These are phyloP conservation scores for Voacanga thouarsii DNA, from an alignment of 257 asterid species.

Conservation along the genomic window DNA sequence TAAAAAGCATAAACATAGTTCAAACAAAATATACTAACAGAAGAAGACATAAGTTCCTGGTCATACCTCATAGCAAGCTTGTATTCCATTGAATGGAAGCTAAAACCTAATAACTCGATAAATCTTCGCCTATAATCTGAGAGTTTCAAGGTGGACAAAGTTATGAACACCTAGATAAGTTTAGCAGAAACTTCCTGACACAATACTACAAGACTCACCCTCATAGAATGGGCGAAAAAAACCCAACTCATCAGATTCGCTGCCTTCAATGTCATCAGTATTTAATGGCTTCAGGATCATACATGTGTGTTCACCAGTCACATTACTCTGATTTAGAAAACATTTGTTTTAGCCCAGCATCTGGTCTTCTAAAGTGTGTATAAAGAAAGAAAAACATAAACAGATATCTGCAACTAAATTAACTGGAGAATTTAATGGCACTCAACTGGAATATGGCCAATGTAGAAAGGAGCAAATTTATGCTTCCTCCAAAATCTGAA, in stretches of 20 bases:
- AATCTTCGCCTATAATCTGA: constrained; percentile 70
- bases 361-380: constrained; percentile 12
- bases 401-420: constrained; percentile 2
- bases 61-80: constrained; percentile 94
- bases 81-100: constrained; percentile 77
- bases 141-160: constrained; percentile 7
- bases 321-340: constrained; percentile 47
- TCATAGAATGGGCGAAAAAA: constrained; percentile 66
- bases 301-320: constrained; percentile 92
- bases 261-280: constrained; percentile 68
- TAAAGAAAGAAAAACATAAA: constrained; percentile 3
- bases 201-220: constrained; percentile 36
- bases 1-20: constrained; percentile 22
- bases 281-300: constrained; percentile 81
- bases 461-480: constrained; percentile 85
- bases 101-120: constrained; percentile 39
- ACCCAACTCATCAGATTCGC: constrained; percentile 57
- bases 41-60: constrained; percentile 11
- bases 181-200: not conserved
- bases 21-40: constrained; percentile 14
- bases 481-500: constrained; percentile 93
- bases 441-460: constrained; percentile 70
- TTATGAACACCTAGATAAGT: not conserved
- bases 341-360: constrained; percentile 19
- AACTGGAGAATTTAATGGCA: constrained; percentile 6